These are phyloP conservation scores for Inosperma sp. DNA, from an alignment of 768 basidiomycete species.

Conservation along the genomic window DNA sequence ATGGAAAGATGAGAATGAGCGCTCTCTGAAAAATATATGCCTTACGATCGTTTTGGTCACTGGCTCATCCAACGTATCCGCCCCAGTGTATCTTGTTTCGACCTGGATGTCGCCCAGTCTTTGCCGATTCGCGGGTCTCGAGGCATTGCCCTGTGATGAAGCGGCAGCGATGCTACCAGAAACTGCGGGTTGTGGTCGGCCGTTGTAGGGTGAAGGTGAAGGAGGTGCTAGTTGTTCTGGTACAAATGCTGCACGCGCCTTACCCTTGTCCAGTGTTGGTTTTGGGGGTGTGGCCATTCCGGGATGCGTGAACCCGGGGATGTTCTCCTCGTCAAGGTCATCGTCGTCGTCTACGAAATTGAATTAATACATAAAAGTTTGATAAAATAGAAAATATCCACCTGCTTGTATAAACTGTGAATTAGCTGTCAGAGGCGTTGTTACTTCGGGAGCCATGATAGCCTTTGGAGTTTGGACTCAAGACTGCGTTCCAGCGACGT, in stretches of 20 bases:
- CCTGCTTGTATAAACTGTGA: slow-evolving; percentile 84
- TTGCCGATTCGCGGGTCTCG: slow-evolving; percentile 45
- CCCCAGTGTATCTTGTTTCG: slow-evolving; percentile 85
- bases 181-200: slow-evolving; percentile 27
- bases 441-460: too few relatives aligned
- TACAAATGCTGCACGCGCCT: slow-evolving; percentile 52
- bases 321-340: slow-evolving; percentile 75
- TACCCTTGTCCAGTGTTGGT: slow-evolving; percentile 60
- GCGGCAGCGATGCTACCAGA: slow-evolving; percentile 72
- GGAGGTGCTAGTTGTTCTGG: slow-evolving; percentile 50
- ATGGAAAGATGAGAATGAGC: background rate
- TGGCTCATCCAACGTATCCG: slow-evolving; percentile 90
- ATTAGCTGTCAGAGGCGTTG: slow-evolving; percentile 53
- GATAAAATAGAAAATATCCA: slow-evolving; percentile 19
- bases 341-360: slow-evolving; percentile 53
- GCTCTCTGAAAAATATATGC: slow-evolving; percentile 2
- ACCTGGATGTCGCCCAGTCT: slow-evolving; percentile 82
- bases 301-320: slow-evolving; percentile 75
- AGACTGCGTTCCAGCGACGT: background rate
- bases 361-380: background rate
- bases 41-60: slow-evolving; percentile 83
- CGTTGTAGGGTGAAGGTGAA: slow-evolving; percentile 24
- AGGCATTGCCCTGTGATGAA: slow-evolving; percentile 27
- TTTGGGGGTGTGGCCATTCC: slow-evolving; percentile 41
- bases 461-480: background rate